Evolutionary conservation across 768 basidiomycete species (phyloP).

Genomic region (Wakefieldia striispora): DNA sequence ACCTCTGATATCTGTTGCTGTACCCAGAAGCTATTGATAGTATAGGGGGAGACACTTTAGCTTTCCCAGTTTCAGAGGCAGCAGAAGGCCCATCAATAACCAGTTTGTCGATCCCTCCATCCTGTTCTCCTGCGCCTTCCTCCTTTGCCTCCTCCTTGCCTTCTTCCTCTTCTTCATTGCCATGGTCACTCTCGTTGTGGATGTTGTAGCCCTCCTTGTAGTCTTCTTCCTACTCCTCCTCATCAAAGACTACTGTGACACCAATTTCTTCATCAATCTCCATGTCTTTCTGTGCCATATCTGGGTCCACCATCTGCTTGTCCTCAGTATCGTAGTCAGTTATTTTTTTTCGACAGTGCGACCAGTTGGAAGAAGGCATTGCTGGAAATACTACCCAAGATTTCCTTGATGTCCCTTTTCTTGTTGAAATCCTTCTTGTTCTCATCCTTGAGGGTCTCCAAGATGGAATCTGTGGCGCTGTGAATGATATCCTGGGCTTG

Average conservation of each 20-base stretch:
- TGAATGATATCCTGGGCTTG: conserved; percentile 95
- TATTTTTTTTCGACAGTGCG: conserved; percentile 86
- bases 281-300: conserved; percentile 75
- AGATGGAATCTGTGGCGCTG: conserved; percentile 88
- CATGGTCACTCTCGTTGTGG: conserved; percentile 74
- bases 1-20: conserved; percentile 90
- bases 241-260: conserved; percentile 97
- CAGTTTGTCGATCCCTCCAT: conserved; percentile 62
- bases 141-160: conserved; percentile 43
- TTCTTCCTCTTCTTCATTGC: conserved; percentile 68
- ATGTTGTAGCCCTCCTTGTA: conserved; percentile 90
- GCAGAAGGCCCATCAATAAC: conserved; percentile 75
- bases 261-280: conserved; percentile 95
- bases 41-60: conserved; percentile 80
- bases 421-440: conserved; percentile 94
- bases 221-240: conserved; percentile 93
- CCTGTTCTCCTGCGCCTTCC: conserved; percentile 46
- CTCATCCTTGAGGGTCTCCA: conserved; percentile 88
- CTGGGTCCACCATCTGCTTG: conserved; percentile 73
- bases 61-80: conserved; percentile 39
- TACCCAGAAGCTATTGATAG: conserved; percentile 98
- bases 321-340: conserved; percentile 94
- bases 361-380: conserved; percentile 84
- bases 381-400: conserved; percentile 60
- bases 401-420: conserved; percentile 86